Conservation (phyloP, 108 stramenopile genomes). For the Nitzschia palea region DNA sequence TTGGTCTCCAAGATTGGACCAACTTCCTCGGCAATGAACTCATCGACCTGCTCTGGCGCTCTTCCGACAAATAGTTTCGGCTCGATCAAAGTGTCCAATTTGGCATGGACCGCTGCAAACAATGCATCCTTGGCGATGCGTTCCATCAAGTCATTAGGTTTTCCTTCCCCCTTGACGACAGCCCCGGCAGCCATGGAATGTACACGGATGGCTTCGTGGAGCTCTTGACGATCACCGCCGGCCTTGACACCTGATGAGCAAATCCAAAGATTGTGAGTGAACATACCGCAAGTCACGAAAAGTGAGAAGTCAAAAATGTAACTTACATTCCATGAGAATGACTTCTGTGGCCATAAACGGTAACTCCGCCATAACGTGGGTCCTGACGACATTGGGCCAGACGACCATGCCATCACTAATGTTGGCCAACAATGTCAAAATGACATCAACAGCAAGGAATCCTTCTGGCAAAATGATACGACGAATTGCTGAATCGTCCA, state of each 20-base stretch:
- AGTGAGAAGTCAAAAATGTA: background rate
- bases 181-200: slow-evolving; percentile 98
- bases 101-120: slow-evolving; percentile 89
- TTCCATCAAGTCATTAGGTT: slow-evolving; percentile 96
- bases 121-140: slow-evolving; percentile 89
- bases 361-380: slow-evolving; percentile 96
- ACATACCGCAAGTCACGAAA: background rate
- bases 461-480: slow-evolving; percentile 96
- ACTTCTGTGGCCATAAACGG: slow-evolving; percentile 99
- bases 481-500: slow-evolving; percentile 98
- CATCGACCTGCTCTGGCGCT: slow-evolving; percentile 94
- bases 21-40: slow-evolving; percentile 91
- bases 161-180: slow-evolving; percentile 97
- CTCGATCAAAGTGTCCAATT: slow-evolving; percentile 88
- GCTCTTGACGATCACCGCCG: slow-evolving; percentile 96
- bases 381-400: slow-evolving; percentile 94
- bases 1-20: slow-evolving; percentile 86
- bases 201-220: slow-evolving; percentile 97
- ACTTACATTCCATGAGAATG: slow-evolving; percentile 98
- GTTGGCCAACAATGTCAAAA: slow-evolving; percentile 90
- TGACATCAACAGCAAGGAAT: slow-evolving; percentile 94
- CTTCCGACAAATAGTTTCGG: slow-evolving; percentile 94
- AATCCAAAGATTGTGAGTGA: slow-evolving; percentile 2
- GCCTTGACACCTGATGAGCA: slow-evolving; percentile 91
- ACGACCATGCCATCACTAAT: slow-evolving; percentile 97